Evolutionary conservation across 441 rosid species (phyloP), one percentile per base, ranked within the genome.

Genomic region (Erodium trifolium): DNA sequence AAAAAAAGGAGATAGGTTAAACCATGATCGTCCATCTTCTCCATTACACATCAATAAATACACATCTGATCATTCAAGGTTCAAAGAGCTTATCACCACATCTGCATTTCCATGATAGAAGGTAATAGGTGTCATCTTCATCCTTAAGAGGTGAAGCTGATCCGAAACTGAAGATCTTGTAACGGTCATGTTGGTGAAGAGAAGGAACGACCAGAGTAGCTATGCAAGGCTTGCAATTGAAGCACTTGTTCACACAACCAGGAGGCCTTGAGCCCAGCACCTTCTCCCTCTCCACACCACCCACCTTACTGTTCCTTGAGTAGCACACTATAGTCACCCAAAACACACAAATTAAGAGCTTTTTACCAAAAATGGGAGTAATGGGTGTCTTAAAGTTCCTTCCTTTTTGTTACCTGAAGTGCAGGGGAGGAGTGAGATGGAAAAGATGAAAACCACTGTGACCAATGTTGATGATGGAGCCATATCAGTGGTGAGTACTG

Each of bases 191-290:
- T 29, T 59, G 78, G 57, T 75, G 71, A 62, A 75, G 49, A 43
- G 49, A 73, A 66, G 83, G 76, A 73, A 82, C 75, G 60, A 83
- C 83, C 65, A 87, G 67, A 53, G 82, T 80, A 55, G 94, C 85
- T 79, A 77, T 67, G 78, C 97, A 92, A 27, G 96, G 93, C 68
- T 76, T 82, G 86, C 98, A 90, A 63, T 71, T 79, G 47, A 72
- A 73, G 81, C 98, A 92, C 76, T 77, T 87, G 85, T 82, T 78
- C 8, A 77, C 82, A 76, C 98, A 92, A 41, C 66, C 66, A 0
- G 97, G 97, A 43, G 96, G 98, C 79, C 76, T 82, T 71, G 98
- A 92, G 18, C 98, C 98, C 72, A 87, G 14, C 69, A 81, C 78
- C 83, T 63, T 70, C 74, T 76, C 72, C 65, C 69, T 66, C 19